phyloP scores from a whole-genome alignment of 2,329 filamentous ascomycete genomes.

The Colletotrichum sp. region DNA sequence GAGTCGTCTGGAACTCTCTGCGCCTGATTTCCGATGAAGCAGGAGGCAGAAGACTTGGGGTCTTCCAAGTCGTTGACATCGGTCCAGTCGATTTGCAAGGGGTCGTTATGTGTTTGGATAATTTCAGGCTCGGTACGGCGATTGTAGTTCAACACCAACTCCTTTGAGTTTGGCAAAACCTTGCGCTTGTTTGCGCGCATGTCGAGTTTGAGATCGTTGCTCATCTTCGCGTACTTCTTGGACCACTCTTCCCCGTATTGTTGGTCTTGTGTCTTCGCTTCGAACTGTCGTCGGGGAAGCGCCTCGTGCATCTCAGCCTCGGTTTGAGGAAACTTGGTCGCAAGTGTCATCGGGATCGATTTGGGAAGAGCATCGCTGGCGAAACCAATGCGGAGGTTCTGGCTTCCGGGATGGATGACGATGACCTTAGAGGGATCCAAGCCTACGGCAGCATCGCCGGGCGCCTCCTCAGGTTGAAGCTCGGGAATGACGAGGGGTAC shows the following conservation, averaged over 20 bases:
- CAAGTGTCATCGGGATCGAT: constrained; percentile 92
- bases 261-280: constrained; percentile 71
- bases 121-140: constrained; percentile 81
- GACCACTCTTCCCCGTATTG: constrained; percentile 85
- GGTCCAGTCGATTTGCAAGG: constrained; percentile 94
- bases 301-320: constrained; percentile 85
- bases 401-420: constrained; percentile 93
- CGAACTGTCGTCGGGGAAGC: constrained; percentile 74
- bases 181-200: constrained; percentile 95
- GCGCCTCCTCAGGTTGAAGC: constrained; percentile 63
- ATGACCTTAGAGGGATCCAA: constrained; percentile 88
- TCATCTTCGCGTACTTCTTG: constrained; percentile 81
- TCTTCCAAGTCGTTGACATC: constrained; percentile 73
- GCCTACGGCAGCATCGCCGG: constrained; percentile 59
- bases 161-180: constrained; percentile 96
- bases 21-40: constrained; percentile 82
- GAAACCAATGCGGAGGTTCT: constrained; percentile 92
- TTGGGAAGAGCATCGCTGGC: constrained; percentile 96
- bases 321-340: constrained; percentile 75
- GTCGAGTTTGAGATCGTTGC: constrained; percentile 82
- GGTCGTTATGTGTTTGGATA: constrained; percentile 94
- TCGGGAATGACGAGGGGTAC: constrained; percentile 65
- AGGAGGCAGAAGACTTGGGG: constrained; percentile 64
- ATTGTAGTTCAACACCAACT: constrained; percentile 95
- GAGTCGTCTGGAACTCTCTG: constrained; percentile 89